Evolutionary conservation across 2,329 filamentous ascomycete genomes (phyloP).

Genomic region (Calonectria pteridis): DNA sequence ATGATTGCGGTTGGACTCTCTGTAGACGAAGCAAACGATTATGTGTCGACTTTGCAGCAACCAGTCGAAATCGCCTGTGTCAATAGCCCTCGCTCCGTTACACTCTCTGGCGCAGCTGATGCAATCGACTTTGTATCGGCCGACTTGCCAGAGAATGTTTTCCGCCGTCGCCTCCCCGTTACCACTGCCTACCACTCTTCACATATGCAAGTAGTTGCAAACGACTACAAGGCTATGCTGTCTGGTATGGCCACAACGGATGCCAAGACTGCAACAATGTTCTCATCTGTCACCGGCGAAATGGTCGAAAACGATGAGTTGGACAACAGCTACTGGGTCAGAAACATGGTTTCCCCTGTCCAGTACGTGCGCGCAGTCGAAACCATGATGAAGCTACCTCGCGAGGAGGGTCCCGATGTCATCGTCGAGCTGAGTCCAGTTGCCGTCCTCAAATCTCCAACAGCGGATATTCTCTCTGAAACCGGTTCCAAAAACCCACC

Average conservation of each 20-base stretch:
- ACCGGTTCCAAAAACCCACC: constrained; percentile 20
- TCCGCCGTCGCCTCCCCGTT: constrained; percentile 53
- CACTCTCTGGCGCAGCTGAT: constrained; percentile 55
- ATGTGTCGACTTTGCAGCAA: constrained; percentile 39
- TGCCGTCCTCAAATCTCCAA: constrained; percentile 52
- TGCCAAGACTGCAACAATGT: constrained; percentile 47
- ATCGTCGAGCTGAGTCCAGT: constrained; percentile 59
- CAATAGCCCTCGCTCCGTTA: constrained; percentile 59
- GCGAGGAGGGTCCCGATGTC: constrained; percentile 47
- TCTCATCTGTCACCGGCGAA: constrained; percentile 56
- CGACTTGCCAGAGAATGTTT: constrained; percentile 50
- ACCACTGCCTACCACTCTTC: constrained; percentile 59
- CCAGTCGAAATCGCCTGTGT: constrained; percentile 56
- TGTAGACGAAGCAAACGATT: constrained; percentile 39
- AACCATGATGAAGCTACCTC: constrained; percentile 47
- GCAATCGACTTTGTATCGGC: constrained; percentile 48
- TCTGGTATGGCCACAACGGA: constrained; percentile 34
- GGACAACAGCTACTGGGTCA: constrained; percentile 57
- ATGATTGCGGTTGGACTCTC: constrained; percentile 59
- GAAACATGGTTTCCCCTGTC: constrained; percentile 60
- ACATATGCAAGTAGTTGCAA: constrained; percentile 56
- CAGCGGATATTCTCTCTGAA: constrained; percentile 50
- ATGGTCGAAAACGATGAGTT: constrained; percentile 44
- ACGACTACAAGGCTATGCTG: constrained; percentile 51
- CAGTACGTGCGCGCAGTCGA: constrained; percentile 57